Percentiles rank a stretch among this genome's conserved stretches.
Evolutionary conservation across 2,329 filamentous ascomycete species (phyloP).

Genomic region (Talaromyces pinophilus): DNA sequence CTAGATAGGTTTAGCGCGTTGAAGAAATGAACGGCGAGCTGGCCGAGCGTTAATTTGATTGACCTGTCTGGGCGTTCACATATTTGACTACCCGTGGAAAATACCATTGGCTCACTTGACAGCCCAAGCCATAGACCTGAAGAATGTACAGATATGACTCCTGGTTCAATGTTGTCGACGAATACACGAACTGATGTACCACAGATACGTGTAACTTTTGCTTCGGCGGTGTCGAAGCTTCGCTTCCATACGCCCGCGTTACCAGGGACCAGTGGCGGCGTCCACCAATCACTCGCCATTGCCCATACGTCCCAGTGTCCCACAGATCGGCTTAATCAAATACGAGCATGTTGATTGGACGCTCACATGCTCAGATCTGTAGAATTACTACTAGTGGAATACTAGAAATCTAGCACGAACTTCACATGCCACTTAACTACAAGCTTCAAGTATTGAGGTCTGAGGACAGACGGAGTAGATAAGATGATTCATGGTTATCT

Average conservation of each 20-base stretch:
- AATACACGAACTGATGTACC: background rate
- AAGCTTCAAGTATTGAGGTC: background rate
- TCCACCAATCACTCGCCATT: background rate
- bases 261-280: slow-evolving; percentile 7
- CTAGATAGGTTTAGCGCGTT: slow-evolving; percentile 6
- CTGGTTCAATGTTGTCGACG: background rate
- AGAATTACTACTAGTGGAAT: background rate
- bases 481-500: background rate
- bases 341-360: slow-evolving; percentile 4
- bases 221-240: slow-evolving; percentile 2
- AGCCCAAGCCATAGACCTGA: background rate
- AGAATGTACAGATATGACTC: background rate
- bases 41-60: background rate
- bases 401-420: background rate
- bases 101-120: background rate
- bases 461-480: background rate
- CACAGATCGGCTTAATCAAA: slow-evolving; percentile 11
- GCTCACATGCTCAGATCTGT: background rate
- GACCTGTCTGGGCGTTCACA: background rate
- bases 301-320: background rate
- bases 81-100: background rate
- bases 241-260: slow-evolving; percentile 12
- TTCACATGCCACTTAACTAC: background rate
- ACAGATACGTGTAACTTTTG: background rate
- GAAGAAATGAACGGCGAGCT: background rate